phyloP scores from a whole-genome alignment of 768 basidiomycete species.

The Gloeopeniophorella convolvens region DNA sequence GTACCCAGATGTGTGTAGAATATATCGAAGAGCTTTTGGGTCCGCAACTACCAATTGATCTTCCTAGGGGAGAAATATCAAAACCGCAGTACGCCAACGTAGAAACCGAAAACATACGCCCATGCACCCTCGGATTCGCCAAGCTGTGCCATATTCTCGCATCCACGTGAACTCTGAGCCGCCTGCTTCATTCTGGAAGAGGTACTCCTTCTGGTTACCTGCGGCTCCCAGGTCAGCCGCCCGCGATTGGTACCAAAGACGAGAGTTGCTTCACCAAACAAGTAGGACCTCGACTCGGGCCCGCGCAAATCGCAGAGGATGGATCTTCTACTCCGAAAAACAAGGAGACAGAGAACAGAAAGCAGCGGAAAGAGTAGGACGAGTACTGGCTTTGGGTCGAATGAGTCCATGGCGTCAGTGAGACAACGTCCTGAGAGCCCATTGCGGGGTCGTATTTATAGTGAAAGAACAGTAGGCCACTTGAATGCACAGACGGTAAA shows the following conservation, averaged over 20 bases:
- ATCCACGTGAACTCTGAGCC: conserved; percentile 24
- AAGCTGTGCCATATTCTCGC: conserved; percentile 25
- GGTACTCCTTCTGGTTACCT: conserved; percentile 24
- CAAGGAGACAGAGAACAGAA: not conserved
- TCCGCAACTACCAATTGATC: conserved; percentile 27
- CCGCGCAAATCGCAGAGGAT: conserved; percentile 3
- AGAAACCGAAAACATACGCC: conserved; percentile 14
- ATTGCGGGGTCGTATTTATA: too few species aligned
- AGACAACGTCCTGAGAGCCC: too few species aligned
- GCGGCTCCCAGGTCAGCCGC: not conserved
- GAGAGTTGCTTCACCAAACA: conserved; percentile 3
- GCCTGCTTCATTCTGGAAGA: conserved; percentile 24
- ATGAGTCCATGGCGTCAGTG: not conserved
- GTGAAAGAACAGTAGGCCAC: too few species aligned
- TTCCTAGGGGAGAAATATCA: conserved; percentile 19
- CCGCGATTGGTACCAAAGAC: not conserved
- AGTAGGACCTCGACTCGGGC: conserved; percentile 6
- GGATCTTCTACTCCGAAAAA: not conserved
- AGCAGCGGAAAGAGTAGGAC: not conserved
- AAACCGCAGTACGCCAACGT: not conserved
- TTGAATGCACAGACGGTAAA: too few species aligned
- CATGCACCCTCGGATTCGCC: conserved; percentile 18
- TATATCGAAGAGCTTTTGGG: conserved; percentile 26
- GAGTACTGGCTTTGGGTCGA: not conserved
- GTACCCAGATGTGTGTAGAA: conserved; percentile 27